Conservation (phyloP, 306 rosid genomes). For the Ormosia emarginata region DNA sequence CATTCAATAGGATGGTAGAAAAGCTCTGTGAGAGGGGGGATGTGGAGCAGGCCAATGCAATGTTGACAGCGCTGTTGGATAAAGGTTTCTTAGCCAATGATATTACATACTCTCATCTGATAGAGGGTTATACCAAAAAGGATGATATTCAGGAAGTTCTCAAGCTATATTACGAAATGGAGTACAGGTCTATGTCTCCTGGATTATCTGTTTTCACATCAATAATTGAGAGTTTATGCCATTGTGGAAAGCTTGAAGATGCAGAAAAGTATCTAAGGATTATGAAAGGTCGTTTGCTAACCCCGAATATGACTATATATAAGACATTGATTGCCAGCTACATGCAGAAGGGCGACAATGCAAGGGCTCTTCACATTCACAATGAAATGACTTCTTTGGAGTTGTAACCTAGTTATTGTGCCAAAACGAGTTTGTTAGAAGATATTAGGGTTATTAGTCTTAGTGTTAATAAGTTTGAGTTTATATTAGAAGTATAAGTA, state of each 20-base stretch:
- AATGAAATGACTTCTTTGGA: conserved; percentile 43
- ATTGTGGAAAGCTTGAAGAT: conserved; percentile 53
- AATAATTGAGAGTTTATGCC: conserved; percentile 49
- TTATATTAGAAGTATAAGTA: no score
- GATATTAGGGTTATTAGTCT: no score
- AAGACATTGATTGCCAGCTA: conserved; percentile 39
- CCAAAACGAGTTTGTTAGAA: not conserved
- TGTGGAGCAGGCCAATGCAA: conserved; percentile 42
- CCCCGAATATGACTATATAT: conserved; percentile 33
- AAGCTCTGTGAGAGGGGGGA: conserved; percentile 55
- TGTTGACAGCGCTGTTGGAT: conserved; percentile 61
- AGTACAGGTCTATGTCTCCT: conserved; percentile 48
- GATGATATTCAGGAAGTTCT: conserved; percentile 44
- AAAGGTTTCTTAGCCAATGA: conserved; percentile 61
- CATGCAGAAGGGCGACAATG: conserved; percentile 38
- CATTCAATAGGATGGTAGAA: conserved; percentile 55
- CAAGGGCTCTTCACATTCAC: conserved; percentile 36
- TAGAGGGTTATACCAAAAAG: conserved; percentile 49
- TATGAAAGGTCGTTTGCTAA: conserved; percentile 55
- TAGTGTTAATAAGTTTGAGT: no score
- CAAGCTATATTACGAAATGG: conserved; percentile 83
- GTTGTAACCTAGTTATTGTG: conserved; percentile 16
- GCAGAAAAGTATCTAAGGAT: conserved; percentile 58
- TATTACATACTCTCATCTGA: conserved; percentile 46
- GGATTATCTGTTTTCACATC: conserved; percentile 45